These are phyloP conservation scores for Vaccinium vitisidaea DNA, from an alignment of 148 eudicot species.

Conservation along the genomic window DNA sequence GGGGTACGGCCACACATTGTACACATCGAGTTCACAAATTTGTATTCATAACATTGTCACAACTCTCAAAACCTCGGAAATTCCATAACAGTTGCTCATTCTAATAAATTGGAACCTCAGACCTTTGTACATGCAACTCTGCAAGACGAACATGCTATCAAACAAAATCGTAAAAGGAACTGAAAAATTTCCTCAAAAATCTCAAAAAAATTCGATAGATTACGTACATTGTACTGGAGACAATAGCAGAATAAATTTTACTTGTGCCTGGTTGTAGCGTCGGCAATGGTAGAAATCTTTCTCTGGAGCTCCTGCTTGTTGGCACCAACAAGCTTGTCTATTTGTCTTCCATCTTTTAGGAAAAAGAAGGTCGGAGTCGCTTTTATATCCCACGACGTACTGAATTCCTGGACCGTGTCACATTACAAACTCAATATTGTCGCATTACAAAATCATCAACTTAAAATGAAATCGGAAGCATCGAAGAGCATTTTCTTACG, in stretches of 20 bases:
- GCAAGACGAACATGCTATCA: not conserved
- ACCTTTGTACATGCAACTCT: not conserved
- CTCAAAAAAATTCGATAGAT: not conserved
- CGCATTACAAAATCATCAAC: not conserved
- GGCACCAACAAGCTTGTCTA: slow-evolving; percentile 73
- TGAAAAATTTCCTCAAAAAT: not conserved
- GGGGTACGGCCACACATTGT: not conserved
- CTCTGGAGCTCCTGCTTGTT: slow-evolving; percentile 55
- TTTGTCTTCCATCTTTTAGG: slow-evolving; percentile 53
- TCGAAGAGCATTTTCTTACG: slow-evolving; percentile 35
- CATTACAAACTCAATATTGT: not conserved
- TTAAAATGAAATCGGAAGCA: not conserved
- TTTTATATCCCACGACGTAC: slow-evolving; percentile 72
- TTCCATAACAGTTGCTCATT: not conserved
- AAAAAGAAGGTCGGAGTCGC: slow-evolving; percentile 82
- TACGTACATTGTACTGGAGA: not conserved
- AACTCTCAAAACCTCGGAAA: not conserved
- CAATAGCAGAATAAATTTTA: not conserved
- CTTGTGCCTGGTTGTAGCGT: slow-evolving; percentile 17
- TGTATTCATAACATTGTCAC: not conserved
- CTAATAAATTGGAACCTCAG: not conserved
- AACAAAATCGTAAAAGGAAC: not conserved
- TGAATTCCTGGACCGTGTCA: slow-evolving; percentile 50
- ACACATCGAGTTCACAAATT: not conserved
- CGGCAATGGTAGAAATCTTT: slow-evolving; percentile 45